These are phyloP conservation scores for Hypseocharis bilobata DNA, from an alignment of 441 rosid species.

Conservation along the genomic window DNA sequence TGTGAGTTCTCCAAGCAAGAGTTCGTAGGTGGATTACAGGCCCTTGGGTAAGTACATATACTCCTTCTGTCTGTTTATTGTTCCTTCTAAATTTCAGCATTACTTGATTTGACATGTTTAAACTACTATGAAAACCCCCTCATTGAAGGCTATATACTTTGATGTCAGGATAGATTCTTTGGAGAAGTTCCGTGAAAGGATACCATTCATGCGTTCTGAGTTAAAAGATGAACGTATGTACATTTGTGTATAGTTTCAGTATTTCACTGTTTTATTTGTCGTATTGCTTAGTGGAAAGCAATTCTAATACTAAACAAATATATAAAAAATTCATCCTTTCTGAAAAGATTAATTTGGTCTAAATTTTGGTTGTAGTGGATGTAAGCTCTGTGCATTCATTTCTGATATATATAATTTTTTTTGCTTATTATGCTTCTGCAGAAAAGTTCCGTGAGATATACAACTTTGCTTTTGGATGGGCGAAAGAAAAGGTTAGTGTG, in stretches of 20 bases:
- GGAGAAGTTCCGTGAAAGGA: slow-evolving; percentile 63
- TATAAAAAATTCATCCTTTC: neutral
- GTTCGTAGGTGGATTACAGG: slow-evolving; percentile 64
- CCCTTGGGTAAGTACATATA: slow-evolving; percentile 49
- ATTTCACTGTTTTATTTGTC: slow-evolving; percentile 10
- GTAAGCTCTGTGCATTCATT: neutral
- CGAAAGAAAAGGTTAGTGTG: slow-evolving; percentile 75
- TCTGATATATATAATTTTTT: slow-evolving; percentile 17
- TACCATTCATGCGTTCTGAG: slow-evolving; percentile 59
- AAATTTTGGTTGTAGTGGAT: neutral
- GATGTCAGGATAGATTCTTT: slow-evolving; percentile 72
- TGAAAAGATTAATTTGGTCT: neutral
- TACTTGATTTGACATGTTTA: slow-evolving; percentile 2
- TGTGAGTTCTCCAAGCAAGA: slow-evolving; percentile 91
- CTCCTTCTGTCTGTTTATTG: slow-evolving; percentile 15
- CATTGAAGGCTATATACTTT: slow-evolving; percentile 16
- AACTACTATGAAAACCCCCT: slow-evolving; percentile 11
- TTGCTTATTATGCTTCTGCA: slow-evolving; percentile 31
- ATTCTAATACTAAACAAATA: neutral
- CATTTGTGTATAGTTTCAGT: slow-evolving; percentile 7
- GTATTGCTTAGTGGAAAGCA: neutral
- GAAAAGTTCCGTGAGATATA: slow-evolving; percentile 88
- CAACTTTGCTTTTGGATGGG: slow-evolving; percentile 95
- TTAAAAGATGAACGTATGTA: slow-evolving; percentile 82
- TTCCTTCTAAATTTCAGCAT: neutral